phyloP scores from a whole-genome alignment of 352 stramenopile genomes.

The Pseudoperonospora humuli region DNA sequence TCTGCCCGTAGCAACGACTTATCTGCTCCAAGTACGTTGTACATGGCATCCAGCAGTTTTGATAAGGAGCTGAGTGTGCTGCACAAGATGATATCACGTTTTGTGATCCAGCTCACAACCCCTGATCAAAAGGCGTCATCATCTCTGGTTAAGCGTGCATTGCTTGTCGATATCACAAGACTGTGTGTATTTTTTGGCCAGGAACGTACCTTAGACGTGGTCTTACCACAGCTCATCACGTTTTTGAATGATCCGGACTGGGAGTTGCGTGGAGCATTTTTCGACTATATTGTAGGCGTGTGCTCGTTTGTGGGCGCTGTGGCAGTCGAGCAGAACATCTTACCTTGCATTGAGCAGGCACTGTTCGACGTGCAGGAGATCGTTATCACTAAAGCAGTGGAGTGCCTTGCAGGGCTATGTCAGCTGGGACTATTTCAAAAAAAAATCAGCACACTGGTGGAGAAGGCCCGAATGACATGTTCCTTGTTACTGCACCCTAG shows the following conservation, averaged over 20 bases:
- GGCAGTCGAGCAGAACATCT: constrained; percentile 93
- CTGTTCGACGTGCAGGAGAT: constrained; percentile 95
- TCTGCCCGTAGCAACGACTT: constrained; percentile 29
- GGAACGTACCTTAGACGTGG: constrained; percentile 91
- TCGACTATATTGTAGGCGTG: constrained; percentile 90
- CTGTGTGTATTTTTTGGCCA: constrained; percentile 96
- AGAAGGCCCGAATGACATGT: constrained; percentile 79
- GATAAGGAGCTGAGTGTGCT: constrained; percentile 88
- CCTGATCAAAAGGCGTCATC: constrained; percentile 87
- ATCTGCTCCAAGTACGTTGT: constrained; percentile 22
- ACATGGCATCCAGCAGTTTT: constrained; percentile 84
- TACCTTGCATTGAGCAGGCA: constrained; percentile 95
- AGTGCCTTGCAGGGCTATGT: constrained; percentile 87
- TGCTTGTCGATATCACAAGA: constrained; percentile 92
- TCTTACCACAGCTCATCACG: constrained; percentile 94
- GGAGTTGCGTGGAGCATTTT: constrained; percentile 84
- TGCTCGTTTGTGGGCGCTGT: constrained; percentile 91
- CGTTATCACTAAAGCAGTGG: constrained; percentile 90
- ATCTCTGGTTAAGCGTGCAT: constrained; percentile 89
- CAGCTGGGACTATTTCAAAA: constrained; percentile 89
- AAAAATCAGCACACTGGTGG: constrained; percentile 65
- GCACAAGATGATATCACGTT: constrained; percentile 91
- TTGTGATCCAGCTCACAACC: constrained; percentile 90
- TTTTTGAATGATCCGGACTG: constrained; percentile 96
- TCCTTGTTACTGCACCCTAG: constrained; percentile 83